Conservation (phyloP, 164 flowering plant genomes). For the Litsea cubeba region DNA sequence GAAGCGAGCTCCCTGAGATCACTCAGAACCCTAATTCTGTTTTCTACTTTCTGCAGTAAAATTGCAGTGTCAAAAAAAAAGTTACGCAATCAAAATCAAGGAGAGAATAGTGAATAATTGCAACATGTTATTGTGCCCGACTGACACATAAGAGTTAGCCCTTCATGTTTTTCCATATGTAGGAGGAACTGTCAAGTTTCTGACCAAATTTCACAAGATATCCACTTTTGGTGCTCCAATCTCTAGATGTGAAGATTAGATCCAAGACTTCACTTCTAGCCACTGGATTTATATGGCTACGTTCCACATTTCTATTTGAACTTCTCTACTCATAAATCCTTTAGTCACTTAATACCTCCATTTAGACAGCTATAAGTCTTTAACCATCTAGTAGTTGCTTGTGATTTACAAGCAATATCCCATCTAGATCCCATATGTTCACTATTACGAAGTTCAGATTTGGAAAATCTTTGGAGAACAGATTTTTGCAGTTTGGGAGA, state of each 20-base stretch:
- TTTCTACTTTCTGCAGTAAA: constrained; percentile 85
- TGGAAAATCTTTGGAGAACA: neutral
- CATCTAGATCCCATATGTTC: neutral
- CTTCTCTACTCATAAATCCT: neutral
- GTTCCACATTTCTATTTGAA: neutral
- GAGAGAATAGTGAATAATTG: neutral
- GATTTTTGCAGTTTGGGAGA: neutral
- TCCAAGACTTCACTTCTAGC: neutral
- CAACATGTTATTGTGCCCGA: neutral
- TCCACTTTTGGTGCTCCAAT: too few relatives aligned
- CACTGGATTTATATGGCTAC: neutral
- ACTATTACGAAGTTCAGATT: neutral
- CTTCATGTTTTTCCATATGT: neutral
- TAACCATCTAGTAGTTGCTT: neutral
- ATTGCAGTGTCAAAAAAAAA: neutral
- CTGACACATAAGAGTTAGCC: neutral
- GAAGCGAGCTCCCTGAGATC: constrained; percentile 98
- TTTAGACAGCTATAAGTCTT: neutral
- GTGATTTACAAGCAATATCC: neutral
- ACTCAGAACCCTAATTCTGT: constrained; percentile 65
- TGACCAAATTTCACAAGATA: too few relatives aligned
- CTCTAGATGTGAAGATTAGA: too few relatives aligned
- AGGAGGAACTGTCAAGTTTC: too few relatives aligned
- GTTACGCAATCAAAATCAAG: neutral
- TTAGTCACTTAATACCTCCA: neutral